phyloP scores from a whole-genome alignment of 1,139 yeast species.

The Pneumocystis jirovecii region DNA sequence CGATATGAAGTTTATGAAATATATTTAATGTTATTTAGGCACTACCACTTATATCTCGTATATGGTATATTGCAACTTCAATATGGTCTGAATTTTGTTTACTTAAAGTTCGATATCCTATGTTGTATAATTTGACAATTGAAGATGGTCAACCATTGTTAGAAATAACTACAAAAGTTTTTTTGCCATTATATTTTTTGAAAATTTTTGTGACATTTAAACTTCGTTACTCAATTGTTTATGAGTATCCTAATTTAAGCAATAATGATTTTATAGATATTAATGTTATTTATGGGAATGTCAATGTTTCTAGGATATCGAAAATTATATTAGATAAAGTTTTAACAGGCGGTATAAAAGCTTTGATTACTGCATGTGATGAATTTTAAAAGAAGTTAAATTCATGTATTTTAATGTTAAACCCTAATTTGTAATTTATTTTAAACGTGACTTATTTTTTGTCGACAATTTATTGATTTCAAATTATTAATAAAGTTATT shows the following conservation, averaged over 20 bases:
- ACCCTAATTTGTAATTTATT: background rate
- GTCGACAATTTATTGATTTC: background rate
- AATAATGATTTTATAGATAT: background rate
- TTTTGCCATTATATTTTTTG: background rate
- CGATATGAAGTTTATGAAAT: background rate
- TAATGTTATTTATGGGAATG: background rate
- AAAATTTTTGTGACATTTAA: background rate
- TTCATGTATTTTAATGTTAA: background rate
- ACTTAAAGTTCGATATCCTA: background rate
- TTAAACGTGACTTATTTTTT: background rate
- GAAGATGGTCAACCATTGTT: background rate
- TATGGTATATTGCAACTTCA: background rate
- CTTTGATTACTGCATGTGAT: background rate
- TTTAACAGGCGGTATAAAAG: background rate
- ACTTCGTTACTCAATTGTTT: background rate
- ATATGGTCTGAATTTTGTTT: background rate
- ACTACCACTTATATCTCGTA: background rate
- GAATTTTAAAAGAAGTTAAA: background rate
- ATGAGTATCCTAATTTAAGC: conserved; percentile 1
- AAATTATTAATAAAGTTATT: background rate
- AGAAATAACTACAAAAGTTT: background rate
- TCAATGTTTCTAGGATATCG: background rate
- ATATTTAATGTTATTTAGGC: background rate
- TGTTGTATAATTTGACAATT: background rate
- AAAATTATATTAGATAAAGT: background rate